Evolutionary conservation across 495 filamentous ascomycete species (phyloP).

Genomic region (Tuber brumale): DNA sequence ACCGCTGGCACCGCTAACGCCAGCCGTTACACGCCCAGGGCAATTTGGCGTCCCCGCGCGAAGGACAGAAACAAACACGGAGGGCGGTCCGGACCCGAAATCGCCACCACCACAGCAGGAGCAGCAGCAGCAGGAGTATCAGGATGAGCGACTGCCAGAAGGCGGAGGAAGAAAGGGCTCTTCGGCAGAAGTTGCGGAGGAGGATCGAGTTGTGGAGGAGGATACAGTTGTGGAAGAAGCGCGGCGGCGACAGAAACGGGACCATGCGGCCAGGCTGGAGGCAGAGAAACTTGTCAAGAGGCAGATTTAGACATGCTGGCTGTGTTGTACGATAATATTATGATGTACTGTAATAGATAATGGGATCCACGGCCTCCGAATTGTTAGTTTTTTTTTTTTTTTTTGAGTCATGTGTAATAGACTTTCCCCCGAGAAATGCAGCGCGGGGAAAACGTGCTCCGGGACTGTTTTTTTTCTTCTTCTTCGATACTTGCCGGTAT

Average conservation of each 20-base stretch:
- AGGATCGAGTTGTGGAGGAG: neutral
- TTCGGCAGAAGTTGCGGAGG: neutral
- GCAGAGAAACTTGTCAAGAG: conserved; percentile 21
- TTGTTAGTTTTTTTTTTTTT: neutral
- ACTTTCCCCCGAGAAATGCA: neutral
- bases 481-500: neutral
- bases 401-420: neutral
- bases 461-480: neutral
- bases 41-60: neutral
- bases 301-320: conserved; percentile 11
- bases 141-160: neutral
- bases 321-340: neutral
- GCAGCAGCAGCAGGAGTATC: neutral
- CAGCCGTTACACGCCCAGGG: neutral
- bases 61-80: neutral
- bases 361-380: neutral
- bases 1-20: neutral
- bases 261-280: neutral
- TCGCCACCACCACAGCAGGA: neutral
- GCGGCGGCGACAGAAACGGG: neutral
- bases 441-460: neutral
- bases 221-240: neutral
- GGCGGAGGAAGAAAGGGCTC: neutral
- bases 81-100: neutral
- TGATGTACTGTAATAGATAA: neutral